phyloP scores from a whole-genome alignment of 2,329 filamentous ascomycete species.

The Fusarium fujikuroi region DNA sequence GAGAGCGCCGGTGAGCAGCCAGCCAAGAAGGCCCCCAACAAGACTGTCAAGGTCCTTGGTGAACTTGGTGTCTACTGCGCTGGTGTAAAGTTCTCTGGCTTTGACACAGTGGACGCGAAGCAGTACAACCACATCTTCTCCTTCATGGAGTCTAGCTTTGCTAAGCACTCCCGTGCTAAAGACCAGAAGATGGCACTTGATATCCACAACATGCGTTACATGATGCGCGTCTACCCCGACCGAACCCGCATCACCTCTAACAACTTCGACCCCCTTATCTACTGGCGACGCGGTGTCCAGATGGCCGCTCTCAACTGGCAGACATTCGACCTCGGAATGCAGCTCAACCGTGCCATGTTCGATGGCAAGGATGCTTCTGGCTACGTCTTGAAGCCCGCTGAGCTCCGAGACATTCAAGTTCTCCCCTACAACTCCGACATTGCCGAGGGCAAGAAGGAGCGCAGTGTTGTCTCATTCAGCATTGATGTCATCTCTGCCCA shows the following conservation, averaged over 20 bases:
- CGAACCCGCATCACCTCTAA: conserved; percentile 83
- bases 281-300: conserved; percentile 95
- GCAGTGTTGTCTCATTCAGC: conserved; percentile 84
- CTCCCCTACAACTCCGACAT: conserved; percentile 61
- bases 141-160: conserved; percentile 89
- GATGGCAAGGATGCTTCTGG: conserved; percentile 86
- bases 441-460: conserved; percentile 74
- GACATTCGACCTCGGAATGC: conserved; percentile 94
- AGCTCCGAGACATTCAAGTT: conserved; percentile 78
- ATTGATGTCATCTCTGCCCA: conserved; percentile 94
- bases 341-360: conserved; percentile 98
- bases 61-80: conserved; percentile 83
- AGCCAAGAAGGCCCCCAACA: conserved; percentile 75
- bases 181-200: conserved; percentile 83
- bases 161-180: conserved; percentile 78
- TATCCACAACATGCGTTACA: conserved; percentile 88
- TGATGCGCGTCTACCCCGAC: conserved; percentile 95
- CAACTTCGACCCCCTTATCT: conserved; percentile 93
- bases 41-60: conserved; percentile 85
- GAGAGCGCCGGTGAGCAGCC: conserved; percentile 73
- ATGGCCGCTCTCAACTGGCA: conserved; percentile 99
- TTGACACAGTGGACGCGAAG: conserved; percentile 81
- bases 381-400: conserved; percentile 92
- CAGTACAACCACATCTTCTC: conserved; percentile 95
- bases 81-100: conserved; percentile 84